Conservation (phyloP, 2,329 filamentous ascomycete species). For the Cordyceps tenuipes region DNA sequence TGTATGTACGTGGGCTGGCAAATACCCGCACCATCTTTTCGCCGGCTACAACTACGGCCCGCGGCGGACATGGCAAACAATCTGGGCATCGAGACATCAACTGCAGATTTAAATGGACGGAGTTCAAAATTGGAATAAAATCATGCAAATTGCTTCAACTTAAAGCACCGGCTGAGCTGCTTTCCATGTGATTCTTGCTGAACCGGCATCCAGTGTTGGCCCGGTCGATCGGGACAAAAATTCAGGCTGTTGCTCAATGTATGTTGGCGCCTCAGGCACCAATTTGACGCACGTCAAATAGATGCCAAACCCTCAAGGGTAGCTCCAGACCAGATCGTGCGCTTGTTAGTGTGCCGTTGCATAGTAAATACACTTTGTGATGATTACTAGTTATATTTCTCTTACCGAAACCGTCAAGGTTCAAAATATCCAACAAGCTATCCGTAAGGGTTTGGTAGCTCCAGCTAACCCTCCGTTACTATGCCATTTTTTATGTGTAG, state of each 20-base stretch:
- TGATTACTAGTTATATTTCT: background rate
- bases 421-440: background rate
- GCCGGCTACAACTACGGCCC: background rate
- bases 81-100: background rate
- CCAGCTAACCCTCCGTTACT: too few relatives aligned
- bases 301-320: background rate
- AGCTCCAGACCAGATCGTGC: background rate
- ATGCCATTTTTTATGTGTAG: background rate
- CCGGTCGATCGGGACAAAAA: background rate
- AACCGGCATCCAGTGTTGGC: constrained; percentile 1
- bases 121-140: background rate
- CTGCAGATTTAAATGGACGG: background rate
- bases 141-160: background rate
- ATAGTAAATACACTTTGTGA: background rate
- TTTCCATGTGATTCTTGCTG: background rate
- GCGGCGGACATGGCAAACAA: background rate
- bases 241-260: background rate
- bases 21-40: background rate
- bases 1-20: background rate
- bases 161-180: background rate
- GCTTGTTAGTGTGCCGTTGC: background rate
- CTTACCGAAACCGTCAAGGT: background rate
- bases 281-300: too few relatives aligned
- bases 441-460: too few relatives aligned
- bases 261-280: background rate